These are phyloP conservation scores for Dactylorhiza incarnata DNA, from an alignment of 106 monocot species.

Conservation along the genomic window DNA sequence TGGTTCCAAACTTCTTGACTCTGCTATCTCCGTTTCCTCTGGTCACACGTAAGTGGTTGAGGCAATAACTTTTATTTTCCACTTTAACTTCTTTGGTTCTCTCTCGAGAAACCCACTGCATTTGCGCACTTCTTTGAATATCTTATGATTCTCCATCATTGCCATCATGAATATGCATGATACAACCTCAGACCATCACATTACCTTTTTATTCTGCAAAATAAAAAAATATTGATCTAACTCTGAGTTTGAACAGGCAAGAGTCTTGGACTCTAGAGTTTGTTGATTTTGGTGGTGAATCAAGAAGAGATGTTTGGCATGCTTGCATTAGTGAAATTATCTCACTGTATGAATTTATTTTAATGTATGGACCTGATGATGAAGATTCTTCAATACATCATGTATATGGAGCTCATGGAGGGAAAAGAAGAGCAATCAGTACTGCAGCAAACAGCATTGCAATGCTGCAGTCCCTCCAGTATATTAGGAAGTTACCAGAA, in stretches of 20 bases:
- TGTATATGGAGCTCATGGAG: slow-evolving; percentile 83
- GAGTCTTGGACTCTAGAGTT: slow-evolving; percentile 79
- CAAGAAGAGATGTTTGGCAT: slow-evolving; percentile 94
- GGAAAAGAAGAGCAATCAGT: slow-evolving; percentile 57
- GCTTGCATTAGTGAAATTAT: slow-evolving; percentile 85
- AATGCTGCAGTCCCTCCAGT: slow-evolving; percentile 77
- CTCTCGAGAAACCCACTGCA: neutral
- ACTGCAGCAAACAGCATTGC: slow-evolving; percentile 76
- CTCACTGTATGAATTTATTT: slow-evolving; percentile 67
- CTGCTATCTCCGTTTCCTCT: slow-evolving; percentile 79
- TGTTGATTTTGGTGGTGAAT: slow-evolving; percentile 93
- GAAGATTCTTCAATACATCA: slow-evolving; percentile 66
- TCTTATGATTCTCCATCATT: neutral
- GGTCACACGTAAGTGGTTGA: slow-evolving; percentile 41
- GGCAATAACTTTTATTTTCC: neutral
- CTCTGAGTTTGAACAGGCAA: slow-evolving; percentile 31
- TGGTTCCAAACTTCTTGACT: slow-evolving; percentile 87
- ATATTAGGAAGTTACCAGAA: slow-evolving; percentile 59
- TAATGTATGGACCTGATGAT: slow-evolving; percentile 73
- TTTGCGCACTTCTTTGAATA: neutral
- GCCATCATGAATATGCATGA: neutral
- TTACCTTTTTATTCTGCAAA: neutral
- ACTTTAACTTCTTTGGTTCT: neutral
- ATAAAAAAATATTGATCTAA: slow-evolving; percentile 9
- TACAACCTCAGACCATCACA: neutral